Evolutionary conservation across 106 monocot species (phyloP).

Genomic region (Xerophyta viscosa): DNA sequence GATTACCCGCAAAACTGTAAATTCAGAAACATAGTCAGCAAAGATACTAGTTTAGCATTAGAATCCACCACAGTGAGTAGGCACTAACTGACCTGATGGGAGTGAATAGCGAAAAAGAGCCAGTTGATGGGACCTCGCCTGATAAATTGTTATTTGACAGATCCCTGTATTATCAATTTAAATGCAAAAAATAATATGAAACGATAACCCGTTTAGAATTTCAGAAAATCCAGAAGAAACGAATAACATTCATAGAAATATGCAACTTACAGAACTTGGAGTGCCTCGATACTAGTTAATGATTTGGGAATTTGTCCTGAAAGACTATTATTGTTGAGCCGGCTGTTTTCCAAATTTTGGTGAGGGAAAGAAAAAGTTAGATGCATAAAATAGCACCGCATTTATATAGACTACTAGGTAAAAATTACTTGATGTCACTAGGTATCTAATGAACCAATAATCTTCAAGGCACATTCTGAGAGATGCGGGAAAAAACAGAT

Average conservation of each 20-base stretch:
- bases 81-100: slow-evolving; percentile 53
- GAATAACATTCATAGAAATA: neutral
- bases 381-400: neutral
- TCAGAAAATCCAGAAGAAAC: neutral
- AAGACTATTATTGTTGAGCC: slow-evolving; percentile 86
- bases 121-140: slow-evolving; percentile 74
- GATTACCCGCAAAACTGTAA: slow-evolving; percentile 71
- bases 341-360: slow-evolving; percentile 47
- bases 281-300: slow-evolving; percentile 45
- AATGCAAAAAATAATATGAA: neutral
- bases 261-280: slow-evolving; percentile 87
- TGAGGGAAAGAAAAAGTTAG: slow-evolving; percentile 4
- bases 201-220: neutral
- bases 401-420: too few relatives aligned
- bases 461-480: neutral
- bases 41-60: neutral
- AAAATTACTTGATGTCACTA: too few relatives aligned
- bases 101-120: slow-evolving; percentile 84
- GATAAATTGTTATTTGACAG: slow-evolving; percentile 85
- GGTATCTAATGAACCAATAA: too few relatives aligned
- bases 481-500: neutral
- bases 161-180: slow-evolving; percentile 42
- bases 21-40: slow-evolving; percentile 5
- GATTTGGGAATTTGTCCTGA: slow-evolving; percentile 54
- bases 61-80: neutral